Conservation (phyloP, 1,284 basidiomycete species). For the Hemileia vastatrix region DNA sequence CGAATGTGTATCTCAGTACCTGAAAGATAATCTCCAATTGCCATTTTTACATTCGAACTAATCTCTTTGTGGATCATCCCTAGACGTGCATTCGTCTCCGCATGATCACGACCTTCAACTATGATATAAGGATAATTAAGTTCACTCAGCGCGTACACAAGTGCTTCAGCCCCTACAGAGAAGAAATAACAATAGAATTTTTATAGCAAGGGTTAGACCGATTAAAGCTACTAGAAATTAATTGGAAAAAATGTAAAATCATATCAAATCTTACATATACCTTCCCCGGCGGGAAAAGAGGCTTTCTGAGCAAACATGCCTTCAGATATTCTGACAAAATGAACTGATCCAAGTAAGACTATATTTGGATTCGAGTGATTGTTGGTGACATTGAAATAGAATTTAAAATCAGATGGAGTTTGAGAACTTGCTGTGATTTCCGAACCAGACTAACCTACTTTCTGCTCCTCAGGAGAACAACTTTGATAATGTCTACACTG, state of each 20-base stretch:
- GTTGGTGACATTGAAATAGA: not conserved
- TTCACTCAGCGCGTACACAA: slow-evolving; percentile 18
- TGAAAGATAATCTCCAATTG: slow-evolving; percentile 20
- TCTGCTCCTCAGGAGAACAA: not conserved
- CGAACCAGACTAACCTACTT: not conserved
- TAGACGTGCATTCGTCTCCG: slow-evolving; percentile 11
- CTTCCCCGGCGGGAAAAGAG: slow-evolving; percentile 17
- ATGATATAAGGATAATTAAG: slow-evolving; percentile 14
- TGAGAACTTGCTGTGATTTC: not conserved
- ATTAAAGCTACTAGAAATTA: not conserved
- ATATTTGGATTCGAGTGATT: not conserved
- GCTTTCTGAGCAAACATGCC: slow-evolving; percentile 12
- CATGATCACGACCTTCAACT: slow-evolving; percentile 8
- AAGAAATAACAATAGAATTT: not conserved
- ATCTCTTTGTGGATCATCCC: slow-evolving; percentile 8
- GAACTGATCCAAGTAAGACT: slow-evolving; percentile 15
- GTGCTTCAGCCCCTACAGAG: slow-evolving; percentile 17
- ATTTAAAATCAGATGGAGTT: not conserved
- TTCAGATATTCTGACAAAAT: slow-evolving; percentile 8
- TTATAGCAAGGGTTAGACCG: not conserved
- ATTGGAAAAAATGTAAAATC: not conserved
- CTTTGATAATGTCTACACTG: not conserved
- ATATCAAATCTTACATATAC: slow-evolving; percentile 10
- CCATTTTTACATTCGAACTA: slow-evolving; percentile 11
- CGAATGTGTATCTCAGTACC: too few species aligned